phyloP scores from a whole-genome alignment of 2,329 filamentous ascomycete species.

The Colletotrichum cordylinicola region DNA sequence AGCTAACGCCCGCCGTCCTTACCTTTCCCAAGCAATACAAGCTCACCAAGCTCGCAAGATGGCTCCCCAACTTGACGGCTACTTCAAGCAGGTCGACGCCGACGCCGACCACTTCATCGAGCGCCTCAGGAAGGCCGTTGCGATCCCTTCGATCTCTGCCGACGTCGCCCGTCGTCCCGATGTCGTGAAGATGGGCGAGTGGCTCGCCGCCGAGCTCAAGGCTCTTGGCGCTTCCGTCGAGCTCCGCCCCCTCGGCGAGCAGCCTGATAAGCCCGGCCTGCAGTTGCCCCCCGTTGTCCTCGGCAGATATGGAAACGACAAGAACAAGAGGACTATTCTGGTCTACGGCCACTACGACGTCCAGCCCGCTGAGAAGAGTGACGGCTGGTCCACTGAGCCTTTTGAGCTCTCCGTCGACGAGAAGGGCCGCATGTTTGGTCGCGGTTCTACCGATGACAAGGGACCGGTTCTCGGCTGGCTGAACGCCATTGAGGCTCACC shows the following conservation, averaged over 20 bases:
- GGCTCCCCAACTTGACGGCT: conserved; percentile 89
- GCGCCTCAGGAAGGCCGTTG: conserved; percentile 87
- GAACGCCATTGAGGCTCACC: conserved; percentile 97
- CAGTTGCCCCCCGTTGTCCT: conserved; percentile 93
- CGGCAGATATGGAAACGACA: conserved; percentile 89
- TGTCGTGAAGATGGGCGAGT: conserved; percentile 96
- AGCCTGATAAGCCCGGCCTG: conserved; percentile 88
- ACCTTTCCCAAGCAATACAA: conserved; percentile 59
- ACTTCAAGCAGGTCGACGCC: conserved; percentile 90
- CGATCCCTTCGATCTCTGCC: conserved; percentile 94
- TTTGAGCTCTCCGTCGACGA: conserved; percentile 88
- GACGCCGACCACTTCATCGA: conserved; percentile 85
- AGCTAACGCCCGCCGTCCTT: conserved; percentile 37
- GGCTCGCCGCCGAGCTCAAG: conserved; percentile 83
- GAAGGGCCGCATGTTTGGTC: conserved; percentile 94
- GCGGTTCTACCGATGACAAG: conserved; percentile 97
- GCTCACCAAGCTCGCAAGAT: conserved; percentile 72
- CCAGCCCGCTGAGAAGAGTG: conserved; percentile 89
- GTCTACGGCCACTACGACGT: conserved; percentile 99
- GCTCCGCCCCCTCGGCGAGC: conserved; percentile 85
- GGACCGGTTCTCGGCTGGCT: conserved; percentile 96
- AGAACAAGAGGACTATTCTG: conserved; percentile 91
- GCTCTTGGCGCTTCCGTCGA: conserved; percentile 86
- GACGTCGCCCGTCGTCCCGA: conserved; percentile 88
- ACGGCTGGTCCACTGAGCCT: conserved; percentile 95